Conservation (phyloP, 2,329 filamentous ascomycete species). For the Monilinia vaccinii-corymbosi region DNA sequence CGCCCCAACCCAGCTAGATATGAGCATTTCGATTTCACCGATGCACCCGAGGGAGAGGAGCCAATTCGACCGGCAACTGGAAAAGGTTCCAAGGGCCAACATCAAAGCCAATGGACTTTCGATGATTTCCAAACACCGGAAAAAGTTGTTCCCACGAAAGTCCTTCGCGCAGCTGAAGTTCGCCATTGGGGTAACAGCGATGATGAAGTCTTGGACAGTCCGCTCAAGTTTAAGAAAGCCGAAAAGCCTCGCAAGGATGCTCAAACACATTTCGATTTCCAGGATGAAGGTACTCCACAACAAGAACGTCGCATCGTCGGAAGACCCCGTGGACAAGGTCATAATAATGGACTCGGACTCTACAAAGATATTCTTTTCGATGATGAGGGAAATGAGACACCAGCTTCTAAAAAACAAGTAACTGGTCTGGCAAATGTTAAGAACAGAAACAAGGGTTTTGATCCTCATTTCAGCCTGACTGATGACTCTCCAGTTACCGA, state of each 20-base stretch:
- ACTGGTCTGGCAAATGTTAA: constrained; percentile 57
- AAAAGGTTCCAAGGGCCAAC: constrained; percentile 42
- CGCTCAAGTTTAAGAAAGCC: constrained; percentile 47
- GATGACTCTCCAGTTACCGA: constrained; percentile 53
- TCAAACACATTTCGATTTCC: constrained; percentile 74
- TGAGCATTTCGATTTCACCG: constrained; percentile 75
- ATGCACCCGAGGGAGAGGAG: constrained; percentile 40
- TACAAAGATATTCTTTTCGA: constrained; percentile 71
- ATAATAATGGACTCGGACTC: constrained; percentile 60
- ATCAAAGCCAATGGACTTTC: constrained; percentile 75
- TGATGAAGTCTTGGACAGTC: constrained; percentile 47
- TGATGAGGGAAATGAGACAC: constrained; percentile 35
- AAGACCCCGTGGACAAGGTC: constrained; percentile 44
- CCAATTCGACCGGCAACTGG: constrained; percentile 13
- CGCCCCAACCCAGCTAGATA: constrained; percentile 69
- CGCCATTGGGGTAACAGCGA: constrained; percentile 74
- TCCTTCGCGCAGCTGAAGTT: constrained; percentile 55
- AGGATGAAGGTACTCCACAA: constrained; percentile 59
- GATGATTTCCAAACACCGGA: constrained; percentile 78
- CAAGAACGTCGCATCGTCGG: constrained; percentile 38
- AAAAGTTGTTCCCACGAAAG: constrained; percentile 55
- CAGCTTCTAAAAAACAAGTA: constrained; percentile 14
- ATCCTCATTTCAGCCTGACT: constrained; percentile 65
- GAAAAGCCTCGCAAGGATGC: constrained; percentile 68
- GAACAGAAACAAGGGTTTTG: constrained; percentile 67